phyloP scores from a whole-genome alignment of 2,329 filamentous ascomycete genomes.

The Pseudocercospora fijiensis region DNA sequence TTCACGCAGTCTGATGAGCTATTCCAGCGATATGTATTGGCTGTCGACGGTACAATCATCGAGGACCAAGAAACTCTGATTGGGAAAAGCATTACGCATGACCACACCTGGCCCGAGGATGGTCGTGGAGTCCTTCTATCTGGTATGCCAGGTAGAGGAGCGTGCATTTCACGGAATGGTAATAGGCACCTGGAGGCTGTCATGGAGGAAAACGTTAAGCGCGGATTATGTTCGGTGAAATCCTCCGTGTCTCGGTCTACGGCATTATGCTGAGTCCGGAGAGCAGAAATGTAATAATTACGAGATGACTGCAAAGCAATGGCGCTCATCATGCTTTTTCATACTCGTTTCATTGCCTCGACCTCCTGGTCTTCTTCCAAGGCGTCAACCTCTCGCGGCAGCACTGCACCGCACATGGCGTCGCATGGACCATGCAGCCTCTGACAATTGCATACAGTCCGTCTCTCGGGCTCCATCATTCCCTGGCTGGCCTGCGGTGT shows the following conservation, averaged over 20 bases:
- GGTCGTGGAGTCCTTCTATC: conserved; percentile 18
- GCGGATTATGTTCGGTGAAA: conserved; percentile 13
- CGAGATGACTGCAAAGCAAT: not conserved
- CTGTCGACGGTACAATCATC: conserved; percentile 55
- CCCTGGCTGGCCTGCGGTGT: not conserved
- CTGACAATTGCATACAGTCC: not conserved
- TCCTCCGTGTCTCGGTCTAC: not conserved
- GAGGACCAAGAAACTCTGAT: conserved; percentile 48
- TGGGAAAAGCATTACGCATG: conserved; percentile 15
- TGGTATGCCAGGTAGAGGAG: conserved; percentile 26
- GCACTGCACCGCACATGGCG: not conserved
- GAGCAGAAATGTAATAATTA: not conserved
- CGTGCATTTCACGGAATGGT: not conserved
- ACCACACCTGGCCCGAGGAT: conserved; percentile 7
- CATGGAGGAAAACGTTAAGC: conserved; percentile 19
- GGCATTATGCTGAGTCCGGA: conserved; percentile 1
- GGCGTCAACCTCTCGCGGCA: conserved; percentile 5
- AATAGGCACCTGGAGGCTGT: conserved; percentile 9
- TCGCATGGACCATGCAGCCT: not conserved
- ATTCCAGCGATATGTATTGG: conserved; percentile 59
- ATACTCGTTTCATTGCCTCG: not conserved
- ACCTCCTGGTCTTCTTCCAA: too few relatives aligned
- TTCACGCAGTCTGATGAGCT: conserved; percentile 43
- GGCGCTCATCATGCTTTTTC: not conserved
- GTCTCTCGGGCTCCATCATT: not conserved